Base-by-base conservation (phyloP, 176 grass and related monocot species). In the Dendrocalamus sinicus region DNA sequence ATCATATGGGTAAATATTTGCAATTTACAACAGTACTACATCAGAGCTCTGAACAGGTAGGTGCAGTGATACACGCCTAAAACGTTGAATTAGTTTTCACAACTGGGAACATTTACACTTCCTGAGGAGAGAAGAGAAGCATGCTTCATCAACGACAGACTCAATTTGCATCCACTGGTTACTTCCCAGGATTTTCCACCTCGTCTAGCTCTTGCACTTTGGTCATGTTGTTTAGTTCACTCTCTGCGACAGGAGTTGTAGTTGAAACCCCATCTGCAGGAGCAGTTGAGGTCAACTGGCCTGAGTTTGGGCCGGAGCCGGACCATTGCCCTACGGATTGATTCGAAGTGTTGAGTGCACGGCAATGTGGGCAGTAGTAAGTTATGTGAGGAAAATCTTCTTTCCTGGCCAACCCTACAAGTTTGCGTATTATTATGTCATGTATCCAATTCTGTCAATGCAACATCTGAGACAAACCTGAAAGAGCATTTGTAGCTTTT, bases 361-460 rank as follows among this genome's bases (percentile, higher is more conserved):
- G 82, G 45, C 96, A 98, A 83, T 92, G 93, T 69, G 96, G 96
- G 70, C 96, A 98, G 57, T 96, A 98, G 61, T 96, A 98, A 1
- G 91, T 94, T 76, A 98, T 82, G 65, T 91, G 90, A 8, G 86
- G 88, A 63, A 86, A 96, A 90, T 98, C 96, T 79, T 96, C 96
- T 84, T 98, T 96, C 65, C 91, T 86, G 3, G 96, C 93, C 78
- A 98, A 80, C 7, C 96, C 96, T 98, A 76, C 72, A 91, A 55
- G 32, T 75, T 37, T 60, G 28, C 72, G 79, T 19, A 46, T 60
- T 17, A 44, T 59, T 55, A n/a, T 23, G 65, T 72, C 59, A 67
- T 12, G 14, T 12, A 47, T 23, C 32, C 19, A 6, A 26, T 44
- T 6, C 24, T 23, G 23, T 23, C 1, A 17, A 67, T 5, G 46